Evolutionary conservation across 192 early-diverging fungal species (phyloP).

Genomic region (Coemansia sp.): DNA sequence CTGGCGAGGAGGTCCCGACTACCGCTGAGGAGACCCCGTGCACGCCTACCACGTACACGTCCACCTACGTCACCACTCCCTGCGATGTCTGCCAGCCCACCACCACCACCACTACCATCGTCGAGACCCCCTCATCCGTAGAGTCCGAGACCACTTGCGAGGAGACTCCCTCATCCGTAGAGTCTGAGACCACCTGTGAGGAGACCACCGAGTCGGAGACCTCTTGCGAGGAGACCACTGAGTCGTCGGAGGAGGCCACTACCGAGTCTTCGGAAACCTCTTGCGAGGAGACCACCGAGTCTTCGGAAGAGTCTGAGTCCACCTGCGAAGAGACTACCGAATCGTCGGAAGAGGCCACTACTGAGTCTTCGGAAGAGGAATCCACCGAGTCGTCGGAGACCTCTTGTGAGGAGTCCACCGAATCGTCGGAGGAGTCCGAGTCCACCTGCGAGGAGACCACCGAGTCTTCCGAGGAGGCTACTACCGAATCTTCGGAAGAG

Average conservation of each 20-base stretch:
- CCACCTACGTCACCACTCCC: conserved; percentile 15
- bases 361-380: conserved; percentile 10
- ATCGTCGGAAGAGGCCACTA: conserved; percentile 14
- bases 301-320: conserved; percentile 10
- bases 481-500: neutral
- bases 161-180: conserved; percentile 8
- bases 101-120: conserved; percentile 10
- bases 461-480: conserved; percentile 10
- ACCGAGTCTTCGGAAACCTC: neutral
- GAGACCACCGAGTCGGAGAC: conserved; percentile 12
- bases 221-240: conserved; percentile 9
- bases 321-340: conserved; percentile 13
- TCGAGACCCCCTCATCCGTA: conserved; percentile 8
- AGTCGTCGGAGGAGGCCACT: conserved; percentile 12
- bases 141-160: conserved; percentile 11
- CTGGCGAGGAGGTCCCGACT: conserved; percentile 1
- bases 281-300: conserved; percentile 14
- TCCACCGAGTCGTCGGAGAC: conserved; percentile 9
- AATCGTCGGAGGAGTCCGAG: conserved; percentile 5
- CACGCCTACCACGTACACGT: conserved; percentile 23
- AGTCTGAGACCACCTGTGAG: conserved; percentile 11
- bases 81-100: conserved; percentile 26
- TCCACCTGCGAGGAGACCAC: conserved; percentile 5
- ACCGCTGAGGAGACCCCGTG: conserved; percentile 18
- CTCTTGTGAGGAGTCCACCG: conserved; percentile 11